Conservation (phyloP, 2,329 filamentous ascomycete genomes). For the Talaromyces sp. region DNA sequence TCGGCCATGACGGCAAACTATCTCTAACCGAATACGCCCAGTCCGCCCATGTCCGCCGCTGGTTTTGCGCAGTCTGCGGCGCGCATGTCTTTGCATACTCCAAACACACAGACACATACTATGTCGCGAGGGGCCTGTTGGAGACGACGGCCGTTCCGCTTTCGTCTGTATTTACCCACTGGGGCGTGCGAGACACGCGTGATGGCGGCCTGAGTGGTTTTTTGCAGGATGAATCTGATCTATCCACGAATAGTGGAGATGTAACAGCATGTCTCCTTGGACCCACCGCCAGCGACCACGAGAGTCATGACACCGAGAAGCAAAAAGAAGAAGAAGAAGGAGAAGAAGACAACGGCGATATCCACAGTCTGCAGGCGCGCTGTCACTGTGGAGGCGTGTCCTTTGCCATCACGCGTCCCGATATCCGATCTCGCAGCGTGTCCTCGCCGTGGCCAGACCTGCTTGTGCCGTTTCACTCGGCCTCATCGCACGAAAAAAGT, state of each 20-base stretch:
- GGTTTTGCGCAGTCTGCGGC: constrained; percentile 50
- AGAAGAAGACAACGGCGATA: background rate
- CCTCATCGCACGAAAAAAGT: constrained; percentile 17
- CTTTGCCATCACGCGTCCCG: constrained; percentile 55
- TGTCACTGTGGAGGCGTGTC: constrained; percentile 54
- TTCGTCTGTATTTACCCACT: constrained; percentile 15
- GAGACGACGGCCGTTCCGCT: constrained; percentile 11
- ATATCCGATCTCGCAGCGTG: constrained; percentile 36
- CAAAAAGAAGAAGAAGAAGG: no score
- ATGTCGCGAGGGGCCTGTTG: constrained; percentile 32
- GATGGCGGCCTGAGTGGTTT: constrained; percentile 26
- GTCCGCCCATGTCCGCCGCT: constrained; percentile 38
- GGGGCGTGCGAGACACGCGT: constrained; percentile 20
- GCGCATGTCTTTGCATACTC: constrained; percentile 35
- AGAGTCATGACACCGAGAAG: background rate
- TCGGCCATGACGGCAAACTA: constrained; percentile 17
- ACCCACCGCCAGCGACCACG: background rate
- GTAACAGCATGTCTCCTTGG: constrained; percentile 19
- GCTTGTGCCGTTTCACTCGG: constrained; percentile 43
- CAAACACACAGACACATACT: constrained; percentile 19
- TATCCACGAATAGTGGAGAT: constrained; percentile 10
- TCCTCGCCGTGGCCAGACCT: constrained; percentile 51
- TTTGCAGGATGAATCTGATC: constrained; percentile 8
- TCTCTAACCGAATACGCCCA: constrained; percentile 41
- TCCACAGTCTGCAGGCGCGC: constrained; percentile 35